Base-by-base conservation (phyloP, 164 flowering plant species). In the Taxillus chinensis region DNA sequence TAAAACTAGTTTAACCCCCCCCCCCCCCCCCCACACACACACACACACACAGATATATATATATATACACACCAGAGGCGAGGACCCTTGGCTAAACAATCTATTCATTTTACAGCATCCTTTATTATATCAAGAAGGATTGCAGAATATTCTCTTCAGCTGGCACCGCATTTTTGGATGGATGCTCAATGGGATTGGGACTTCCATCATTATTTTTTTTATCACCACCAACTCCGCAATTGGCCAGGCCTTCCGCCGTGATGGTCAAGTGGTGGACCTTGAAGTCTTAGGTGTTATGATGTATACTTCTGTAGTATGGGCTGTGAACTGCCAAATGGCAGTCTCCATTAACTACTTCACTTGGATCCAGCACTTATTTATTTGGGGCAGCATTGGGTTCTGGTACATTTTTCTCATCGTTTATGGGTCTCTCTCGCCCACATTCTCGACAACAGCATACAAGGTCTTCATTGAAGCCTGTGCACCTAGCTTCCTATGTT, bases 301-400 rank as follows among this genome's bases (percentile, higher is more conserved):
- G 92, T 90, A 88, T 55, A 72, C 87, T 2, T 77, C 87, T 67
- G 86, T 90, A 3, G 87, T 90, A 0, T 90, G 97, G 95, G 65
- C 78, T 4, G 97, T 87, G 15, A 90, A 87, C 60, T 86, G 90
- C 72, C 97, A 87, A 69, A 83, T 88, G 85, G 92, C 87, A 5
- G 69, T 86, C 9, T 73, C 84, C 41, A 69, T 86, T 56, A 87
- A 78, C 79, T 90, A 84, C 80, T 86, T 90, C 86, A 90, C 97
- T 59, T 86, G 85, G 89, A 83, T 90, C 64, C 97, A 90, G 46
- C 97, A 90, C 62, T 59, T 84, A 55, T 81, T 87, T 84, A 85
- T 87, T 52, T 90, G 97, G 97, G 95, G 97, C 39, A 82, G 92
- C 71, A 79, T 87, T 40, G 73, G 68, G 46, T 69, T 78, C 17